Evolutionary conservation across 257 asterid species (phyloP), one percentile per base, ranked within the genome.

Genomic region (Solanum chilense): DNA sequence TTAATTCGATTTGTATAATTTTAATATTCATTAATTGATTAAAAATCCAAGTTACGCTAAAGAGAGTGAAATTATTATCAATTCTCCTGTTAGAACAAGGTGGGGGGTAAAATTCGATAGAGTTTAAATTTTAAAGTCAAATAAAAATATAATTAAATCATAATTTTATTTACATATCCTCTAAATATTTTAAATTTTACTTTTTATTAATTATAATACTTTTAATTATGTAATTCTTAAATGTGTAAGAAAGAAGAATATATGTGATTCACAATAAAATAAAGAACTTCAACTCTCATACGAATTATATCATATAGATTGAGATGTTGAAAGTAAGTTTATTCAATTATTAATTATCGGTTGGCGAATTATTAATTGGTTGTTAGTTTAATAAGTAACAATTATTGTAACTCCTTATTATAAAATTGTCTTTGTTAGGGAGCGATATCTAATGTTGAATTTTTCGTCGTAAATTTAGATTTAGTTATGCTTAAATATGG

Each of bases 401-500:
- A 78, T 78, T 78, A 78, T 45, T 78, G 11, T 27, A 44, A 42
- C n/a, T 7, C 18, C 6, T 49, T 15, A 1, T 21, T 52, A 52
- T 2, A 16, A 3, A 52, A 21, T 52, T n/a, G n/a, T n/a, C 23
- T 52, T 52, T 52, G 62, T 52, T 52, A 52, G 23, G 20, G 23
- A 16, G 0, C 62, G 9, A 8, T 16, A 14, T 52, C 1, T 3
- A 16, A 52, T 52, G 62, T 16, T 3, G 23, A 3, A 16, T 0
- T 52, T 52, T 16, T 0, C 4, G 10, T 3, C 0, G 1, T 52
- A 52, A 52, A 52, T 16, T 16, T 0, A 3, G 0, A 52, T 52
- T 52, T 52, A 52, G 23, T 52, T 21, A 0, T 3, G 0, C 1
- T 52, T 3, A 2, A 16, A 52, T 52, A 23, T 16, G 1, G 23